phyloP scores from a whole-genome alignment of 495 filamentous ascomycete genomes.

The Neurospora intermedia region DNA sequence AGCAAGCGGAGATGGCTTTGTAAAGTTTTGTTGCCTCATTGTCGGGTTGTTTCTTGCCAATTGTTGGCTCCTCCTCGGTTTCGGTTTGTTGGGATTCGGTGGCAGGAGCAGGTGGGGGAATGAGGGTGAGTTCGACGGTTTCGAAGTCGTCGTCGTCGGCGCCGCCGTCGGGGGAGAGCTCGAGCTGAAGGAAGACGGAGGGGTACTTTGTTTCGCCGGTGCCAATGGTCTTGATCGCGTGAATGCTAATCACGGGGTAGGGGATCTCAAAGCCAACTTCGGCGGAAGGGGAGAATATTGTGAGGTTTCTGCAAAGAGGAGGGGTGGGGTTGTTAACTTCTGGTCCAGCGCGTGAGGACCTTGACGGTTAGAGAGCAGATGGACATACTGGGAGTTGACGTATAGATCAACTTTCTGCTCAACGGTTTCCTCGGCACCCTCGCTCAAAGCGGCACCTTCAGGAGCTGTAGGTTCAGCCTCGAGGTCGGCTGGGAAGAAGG shows the following conservation, averaged over 20 bases:
- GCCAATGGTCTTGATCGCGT: conserved; percentile 61
- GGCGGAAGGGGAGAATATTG: conserved; percentile 53
- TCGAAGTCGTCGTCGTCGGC: conserved; percentile 60
- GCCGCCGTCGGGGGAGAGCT: conserved; percentile 41
- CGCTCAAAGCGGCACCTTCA: conserved; percentile 25
- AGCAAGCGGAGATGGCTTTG: conserved; percentile 72
- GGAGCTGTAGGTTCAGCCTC: conserved; percentile 19
- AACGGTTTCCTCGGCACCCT: conserved; percentile 19
- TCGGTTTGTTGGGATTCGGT: conserved; percentile 14
- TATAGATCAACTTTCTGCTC: conserved; percentile 56
- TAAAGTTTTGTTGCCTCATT: conserved; percentile 47
- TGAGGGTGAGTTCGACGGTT: conserved; percentile 61
- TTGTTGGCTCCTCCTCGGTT: conserved; percentile 2
- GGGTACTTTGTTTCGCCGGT: conserved; percentile 26
- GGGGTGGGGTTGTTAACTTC: conserved; percentile 11
- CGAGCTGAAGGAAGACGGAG: conserved; percentile 73
- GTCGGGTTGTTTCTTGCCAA: conserved; percentile 5
- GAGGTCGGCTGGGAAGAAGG: conserved; percentile 38
- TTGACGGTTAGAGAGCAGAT: neutral
- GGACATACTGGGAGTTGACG: conserved; percentile 64
- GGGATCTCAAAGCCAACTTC: conserved; percentile 64
- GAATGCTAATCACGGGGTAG: conserved; percentile 79
- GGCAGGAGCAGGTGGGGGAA: conserved; percentile 35
- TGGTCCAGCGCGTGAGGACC: neutral
- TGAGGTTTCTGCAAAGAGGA: conserved; percentile 48